phyloP scores from a whole-genome alignment of 176 grass and related monocot species.

The Rhynchospora pubera region DNA sequence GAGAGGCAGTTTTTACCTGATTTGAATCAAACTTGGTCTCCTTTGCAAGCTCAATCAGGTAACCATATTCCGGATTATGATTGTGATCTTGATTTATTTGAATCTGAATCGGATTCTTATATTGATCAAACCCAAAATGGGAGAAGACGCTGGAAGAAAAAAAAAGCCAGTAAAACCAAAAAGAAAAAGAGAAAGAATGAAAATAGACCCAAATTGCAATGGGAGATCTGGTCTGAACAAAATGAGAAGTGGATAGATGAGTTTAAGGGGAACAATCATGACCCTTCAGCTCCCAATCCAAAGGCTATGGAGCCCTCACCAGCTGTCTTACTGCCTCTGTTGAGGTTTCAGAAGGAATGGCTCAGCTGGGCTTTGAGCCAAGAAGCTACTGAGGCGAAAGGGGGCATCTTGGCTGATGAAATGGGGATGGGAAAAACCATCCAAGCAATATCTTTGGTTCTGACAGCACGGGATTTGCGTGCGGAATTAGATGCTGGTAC shows the following conservation, averaged over 20 bases:
- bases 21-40: neutral
- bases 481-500: neutral
- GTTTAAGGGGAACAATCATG: neutral
- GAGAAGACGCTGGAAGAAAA: neutral
- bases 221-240: constrained; percentile 54
- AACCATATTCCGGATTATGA: neutral
- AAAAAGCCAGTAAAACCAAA: neutral
- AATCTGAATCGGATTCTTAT: neutral
- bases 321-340: constrained; percentile 51
- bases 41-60: neutral
- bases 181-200: constrained; percentile 3
- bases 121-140: neutral
- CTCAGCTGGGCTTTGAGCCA: constrained; percentile 78
- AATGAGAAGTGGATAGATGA: constrained; percentile 51
- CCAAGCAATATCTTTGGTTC: constrained; percentile 88
- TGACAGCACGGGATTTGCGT: constrained; percentile 37
- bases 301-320: constrained; percentile 39
- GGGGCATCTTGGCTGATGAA: constrained; percentile 87
- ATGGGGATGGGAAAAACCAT: constrained; percentile 99
- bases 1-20: neutral
- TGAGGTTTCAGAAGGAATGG: constrained; percentile 96
- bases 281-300: neutral
- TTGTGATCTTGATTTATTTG: neutral
- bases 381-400: constrained; percentile 46
- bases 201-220: constrained; percentile 22